These are phyloP conservation scores for Salicornia ramosissima DNA, from an alignment of 148 eudicot genomes.

Conservation along the genomic window DNA sequence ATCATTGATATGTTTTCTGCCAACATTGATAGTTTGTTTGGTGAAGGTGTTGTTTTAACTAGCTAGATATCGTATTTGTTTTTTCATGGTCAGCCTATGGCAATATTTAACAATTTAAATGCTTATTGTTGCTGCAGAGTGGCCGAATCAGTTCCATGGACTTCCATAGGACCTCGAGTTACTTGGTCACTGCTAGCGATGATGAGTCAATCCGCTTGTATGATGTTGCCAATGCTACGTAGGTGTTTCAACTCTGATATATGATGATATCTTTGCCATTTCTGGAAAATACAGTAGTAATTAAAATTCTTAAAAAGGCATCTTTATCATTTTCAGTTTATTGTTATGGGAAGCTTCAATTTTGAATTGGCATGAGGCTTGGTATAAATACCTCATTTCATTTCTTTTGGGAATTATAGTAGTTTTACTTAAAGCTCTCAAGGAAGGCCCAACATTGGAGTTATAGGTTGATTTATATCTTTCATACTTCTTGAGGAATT, in stretches of 20 bases:
- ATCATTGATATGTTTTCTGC: neutral
- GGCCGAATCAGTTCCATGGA: conserved; percentile 98
- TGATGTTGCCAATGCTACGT: conserved; percentile 91
- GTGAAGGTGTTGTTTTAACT: neutral
- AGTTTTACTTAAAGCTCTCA: neutral
- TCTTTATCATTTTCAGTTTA: neutral
- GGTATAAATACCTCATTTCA: neutral
- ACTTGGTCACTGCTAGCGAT: conserved; percentile 92
- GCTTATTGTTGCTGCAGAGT: conserved; percentile 43
- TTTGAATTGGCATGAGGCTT: neutral
- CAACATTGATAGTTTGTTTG: neutral
- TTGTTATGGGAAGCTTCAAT: neutral
- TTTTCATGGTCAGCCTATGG: conserved; percentile 3
- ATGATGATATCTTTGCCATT: neutral
- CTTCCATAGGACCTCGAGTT: conserved; percentile 80
- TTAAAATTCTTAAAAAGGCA: neutral
- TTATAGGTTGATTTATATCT: too few species aligned
- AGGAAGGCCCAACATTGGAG: neutral
- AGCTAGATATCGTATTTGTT: neutral
- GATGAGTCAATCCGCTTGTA: conserved; percentile 97
- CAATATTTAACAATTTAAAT: neutral
- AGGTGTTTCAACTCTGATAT: conserved; percentile 31
- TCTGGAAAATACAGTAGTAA: neutral
- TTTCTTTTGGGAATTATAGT: neutral
- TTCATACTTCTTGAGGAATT: too few species aligned